Evolutionary conservation across 2,329 filamentous ascomycete genomes (phyloP).

Genomic region (Botryotinia convoluta): DNA sequence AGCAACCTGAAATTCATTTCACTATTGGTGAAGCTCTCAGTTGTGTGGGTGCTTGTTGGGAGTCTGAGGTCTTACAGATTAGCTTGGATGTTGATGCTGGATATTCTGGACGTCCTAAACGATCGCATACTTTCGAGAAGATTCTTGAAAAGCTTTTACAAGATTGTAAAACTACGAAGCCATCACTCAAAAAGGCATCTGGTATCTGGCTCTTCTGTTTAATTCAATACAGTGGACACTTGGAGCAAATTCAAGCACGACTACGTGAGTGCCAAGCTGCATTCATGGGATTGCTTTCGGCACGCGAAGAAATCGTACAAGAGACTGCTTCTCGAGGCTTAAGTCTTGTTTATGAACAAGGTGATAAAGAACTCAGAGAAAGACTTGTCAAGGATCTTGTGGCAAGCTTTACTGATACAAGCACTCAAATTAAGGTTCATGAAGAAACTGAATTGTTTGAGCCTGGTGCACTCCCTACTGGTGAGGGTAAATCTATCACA

Average conservation of each 20-base stretch:
- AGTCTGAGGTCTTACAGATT: conserved; percentile 73
- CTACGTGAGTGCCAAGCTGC: conserved; percentile 78
- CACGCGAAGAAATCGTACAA: conserved; percentile 90
- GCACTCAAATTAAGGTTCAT: conserved; percentile 75
- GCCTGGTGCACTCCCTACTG: conserved; percentile 25
- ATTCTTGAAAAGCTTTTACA: conserved; percentile 67
- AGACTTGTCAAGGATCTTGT: conserved; percentile 72
- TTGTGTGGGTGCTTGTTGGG: conserved; percentile 75
- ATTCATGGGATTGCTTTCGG: conserved; percentile 83
- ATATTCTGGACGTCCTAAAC: conserved; percentile 43
- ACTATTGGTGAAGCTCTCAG: conserved; percentile 85
- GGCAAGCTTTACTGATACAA: conserved; percentile 68
- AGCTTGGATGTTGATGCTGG: conserved; percentile 69
- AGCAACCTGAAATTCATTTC: conserved; percentile 85
- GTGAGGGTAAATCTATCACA: conserved; percentile 65
- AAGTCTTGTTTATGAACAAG: conserved; percentile 90
- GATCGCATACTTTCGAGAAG: conserved; percentile 40
- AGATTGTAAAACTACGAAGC: conserved; percentile 82
- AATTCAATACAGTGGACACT: conserved; percentile 83
- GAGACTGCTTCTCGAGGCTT: conserved; percentile 91
- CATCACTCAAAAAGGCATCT: conserved; percentile 83
- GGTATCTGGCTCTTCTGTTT: conserved; percentile 94
- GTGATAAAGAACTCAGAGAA: conserved; percentile 73
- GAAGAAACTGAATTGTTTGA: conserved; percentile 74
- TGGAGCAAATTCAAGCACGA: conserved; percentile 68